Evolutionary conservation across 352 stramenopile species (phyloP).

Genomic region (Blastocystis sp.): DNA sequence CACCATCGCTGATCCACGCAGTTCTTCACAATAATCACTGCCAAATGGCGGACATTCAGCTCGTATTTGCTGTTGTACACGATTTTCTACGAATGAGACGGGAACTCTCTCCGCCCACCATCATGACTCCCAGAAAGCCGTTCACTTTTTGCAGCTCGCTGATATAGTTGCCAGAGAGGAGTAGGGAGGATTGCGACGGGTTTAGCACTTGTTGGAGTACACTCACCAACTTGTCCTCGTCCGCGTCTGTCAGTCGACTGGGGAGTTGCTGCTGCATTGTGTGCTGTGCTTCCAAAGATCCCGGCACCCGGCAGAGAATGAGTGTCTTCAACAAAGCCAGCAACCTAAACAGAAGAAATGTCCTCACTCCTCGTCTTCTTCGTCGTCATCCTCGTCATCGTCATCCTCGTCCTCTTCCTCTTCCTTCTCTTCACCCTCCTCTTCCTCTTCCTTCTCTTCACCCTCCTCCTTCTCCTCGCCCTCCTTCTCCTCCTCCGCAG

Average conservation of each 20-base stretch:
- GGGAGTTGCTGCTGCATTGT: slow-evolving; percentile 37
- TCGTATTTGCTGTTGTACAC: slow-evolving; percentile 44
- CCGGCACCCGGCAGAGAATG: too few relatives aligned
- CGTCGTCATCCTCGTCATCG: slow-evolving; percentile 14
- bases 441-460: slow-evolving; percentile 19
- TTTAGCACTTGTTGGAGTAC: slow-evolving; percentile 28
- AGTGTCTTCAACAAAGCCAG: not conserved
- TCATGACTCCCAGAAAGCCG: slow-evolving; percentile 28
- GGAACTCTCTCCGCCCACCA: not conserved
- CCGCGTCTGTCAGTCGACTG: not conserved
- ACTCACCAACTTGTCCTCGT: slow-evolving; percentile 7
- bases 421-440: slow-evolving; percentile 21
- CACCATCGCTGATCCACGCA: slow-evolving; percentile 53
- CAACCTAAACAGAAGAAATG: slow-evolving; percentile 55
- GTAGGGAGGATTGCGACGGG: not conserved
- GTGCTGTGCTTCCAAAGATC: not conserved
- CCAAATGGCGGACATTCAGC: slow-evolving; percentile 42
- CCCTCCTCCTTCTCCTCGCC: slow-evolving; percentile 1
- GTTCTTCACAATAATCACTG: slow-evolving; percentile 62
- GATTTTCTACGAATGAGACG: slow-evolving; percentile 17
- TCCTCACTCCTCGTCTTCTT: slow-evolving; percentile 51
- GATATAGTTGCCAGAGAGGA: slow-evolving; percentile 30
- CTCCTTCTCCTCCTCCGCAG: not conserved
- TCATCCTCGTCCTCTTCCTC: slow-evolving; percentile 34
- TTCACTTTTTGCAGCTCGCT: not conserved